Evolutionary conservation across 768 basidiomycete species (phyloP), one percentile per base, ranked within the genome.

Genomic region (Mycena kentingensis): DNA sequence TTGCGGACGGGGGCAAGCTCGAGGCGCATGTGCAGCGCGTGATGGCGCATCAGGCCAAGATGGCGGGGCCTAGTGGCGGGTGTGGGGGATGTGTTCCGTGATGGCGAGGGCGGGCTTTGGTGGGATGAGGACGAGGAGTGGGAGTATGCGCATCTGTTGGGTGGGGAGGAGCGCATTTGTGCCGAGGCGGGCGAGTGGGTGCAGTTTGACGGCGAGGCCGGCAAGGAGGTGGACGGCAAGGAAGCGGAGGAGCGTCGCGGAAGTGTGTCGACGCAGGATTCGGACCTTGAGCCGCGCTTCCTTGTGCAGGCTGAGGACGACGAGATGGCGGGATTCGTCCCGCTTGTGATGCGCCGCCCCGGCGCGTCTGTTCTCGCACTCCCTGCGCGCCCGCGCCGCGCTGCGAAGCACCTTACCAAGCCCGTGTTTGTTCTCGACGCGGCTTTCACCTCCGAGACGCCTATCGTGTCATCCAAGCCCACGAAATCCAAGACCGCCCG

Each of bases 51-150:
- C 82, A 82, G 44, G 84, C 84, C 16, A 78, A 74, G 61, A 73
- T 74, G 1, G 68, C 69, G 2, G 58, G 65, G 7, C 62, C 57
- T 5, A 32, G 43, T 15, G 48, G 63, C 18, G n/a, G 68, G 72
- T 10, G 79, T 81, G 12, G 75, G 72, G 1, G 83, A 78, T 43
- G 78, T 85, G 3, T 79, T 80, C 66, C 75, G 82, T 16, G 86
- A 89, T 49, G 82, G 69, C 0, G 72, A 77, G 22, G 86, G 85
- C 21, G 79, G 81, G 0, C 46, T 88, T 13, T 90, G 87, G 85
- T 77, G 79, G 74, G 88, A 90, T 59, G 79, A 77, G 48, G 85
- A 86, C 11, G 88, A 90, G 65, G 80, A 84, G 61, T 74, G 78
- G 76, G 88, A 90, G 62, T 87, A 83, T 56, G 72, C 76, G 13